Evolutionary conservation across 371 early-diverging fungal species (phyloP), one percentile per base, ranked within the genome.

Genomic region (Mucor lusitanicus): DNA sequence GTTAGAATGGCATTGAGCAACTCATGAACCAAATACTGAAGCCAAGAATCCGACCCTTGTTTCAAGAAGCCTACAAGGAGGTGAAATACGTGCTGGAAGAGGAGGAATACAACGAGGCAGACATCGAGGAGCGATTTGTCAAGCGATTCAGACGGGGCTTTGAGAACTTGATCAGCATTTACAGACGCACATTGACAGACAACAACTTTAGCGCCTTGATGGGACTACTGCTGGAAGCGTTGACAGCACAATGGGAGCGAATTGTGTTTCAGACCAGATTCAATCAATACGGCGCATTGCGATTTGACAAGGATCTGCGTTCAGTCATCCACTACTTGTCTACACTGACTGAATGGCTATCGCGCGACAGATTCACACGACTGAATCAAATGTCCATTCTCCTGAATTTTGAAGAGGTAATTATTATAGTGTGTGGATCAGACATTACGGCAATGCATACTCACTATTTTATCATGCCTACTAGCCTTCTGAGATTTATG

Each of bases 291-390:
- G 95, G 95, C 15, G 92, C 92, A 1, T 74, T 94, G 23, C 82
- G 92, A 4, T 94, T 97, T 71, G 97, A 97, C 74, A 92, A 92
- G 75, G 97, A 97, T 71, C 73, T 97, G 8, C 85, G 96, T 0
- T 80, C 89, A 4, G 78, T 95, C 6, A 88, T 86, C 21, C 83
- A 89, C 53, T 88, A 90, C 64, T 70, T 97, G 19, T 84, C 92
- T 13, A 70, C 80, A 1, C 73, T 89, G 67, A 86, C 92, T 0
- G 82, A 84, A 7, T 88, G 87, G 83, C 70, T 88, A 2, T 76
- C 90, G 25, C 82, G 97, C 23, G 92, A 92, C 62, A 85, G 84
- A 64, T 89, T 95, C 64, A 86, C 92, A 3, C 81, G 94, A 32
- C 82, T 97, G 17, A 88, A 86, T 50, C 95, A 95, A 73, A 92